Evolutionary conservation across 371 early-diverging fungal genomes (phyloP).

Genomic region (Mortierella sp.): DNA sequence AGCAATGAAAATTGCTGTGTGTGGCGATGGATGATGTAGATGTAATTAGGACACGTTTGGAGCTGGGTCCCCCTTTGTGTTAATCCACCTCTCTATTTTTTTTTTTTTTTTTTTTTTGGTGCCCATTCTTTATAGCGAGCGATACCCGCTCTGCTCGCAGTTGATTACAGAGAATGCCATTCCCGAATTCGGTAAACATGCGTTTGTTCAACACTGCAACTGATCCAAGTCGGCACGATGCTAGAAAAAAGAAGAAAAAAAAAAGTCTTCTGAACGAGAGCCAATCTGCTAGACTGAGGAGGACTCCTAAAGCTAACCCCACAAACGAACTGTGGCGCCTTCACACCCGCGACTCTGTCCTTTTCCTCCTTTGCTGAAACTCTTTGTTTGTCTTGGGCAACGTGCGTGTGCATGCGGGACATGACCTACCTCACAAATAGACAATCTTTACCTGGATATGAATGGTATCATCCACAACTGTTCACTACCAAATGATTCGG

Average conservation of each 20-base stretch:
- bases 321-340: neutral
- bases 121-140: constrained; percentile 73
- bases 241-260: no score
- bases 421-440: constrained; percentile 44
- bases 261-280: no score
- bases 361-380: no score
- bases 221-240: no score
- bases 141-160: constrained; percentile 95
- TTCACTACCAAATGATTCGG: constrained; percentile 93
- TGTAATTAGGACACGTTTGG: neutral
- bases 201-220: no score
- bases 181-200: constrained; percentile 90
- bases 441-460: constrained; percentile 99
- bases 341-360: no score
- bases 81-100: neutral
- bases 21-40: neutral
- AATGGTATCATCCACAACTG: constrained; percentile 99
- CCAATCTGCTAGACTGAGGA: no score
- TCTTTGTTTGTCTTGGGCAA: no score
- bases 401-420: no score
- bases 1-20: neutral
- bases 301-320: no score
- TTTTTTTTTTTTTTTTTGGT: neutral
- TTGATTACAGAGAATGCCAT: constrained; percentile 86
- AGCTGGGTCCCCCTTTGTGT: neutral